Evolutionary conservation across 2,329 filamentous ascomycete species (phyloP).

Genomic region (Verticillium alfalfae): DNA sequence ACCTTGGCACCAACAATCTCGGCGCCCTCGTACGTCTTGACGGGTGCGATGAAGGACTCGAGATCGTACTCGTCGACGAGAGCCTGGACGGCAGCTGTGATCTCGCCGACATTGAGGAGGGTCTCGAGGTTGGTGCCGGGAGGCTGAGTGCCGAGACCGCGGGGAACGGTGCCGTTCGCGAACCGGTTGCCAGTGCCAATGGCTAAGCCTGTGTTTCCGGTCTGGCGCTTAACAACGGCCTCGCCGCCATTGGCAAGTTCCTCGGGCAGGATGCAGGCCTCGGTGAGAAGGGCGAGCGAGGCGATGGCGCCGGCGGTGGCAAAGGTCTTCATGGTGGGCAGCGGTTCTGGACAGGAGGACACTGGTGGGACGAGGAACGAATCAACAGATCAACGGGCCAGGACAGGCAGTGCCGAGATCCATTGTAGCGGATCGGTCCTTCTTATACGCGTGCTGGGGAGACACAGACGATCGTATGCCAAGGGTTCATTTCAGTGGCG

Average conservation of each 20-base stretch:
- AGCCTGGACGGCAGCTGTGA: conserved; percentile 35
- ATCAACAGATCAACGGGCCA: background rate
- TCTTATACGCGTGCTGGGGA: background rate
- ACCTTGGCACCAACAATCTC: conserved; percentile 33
- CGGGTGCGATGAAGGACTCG: conserved; percentile 32
- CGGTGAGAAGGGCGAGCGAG: conserved; percentile 13
- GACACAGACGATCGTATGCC: background rate
- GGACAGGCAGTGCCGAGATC: background rate
- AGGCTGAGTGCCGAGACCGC: conserved; percentile 30
- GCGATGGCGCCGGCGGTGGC: conserved; percentile 11
- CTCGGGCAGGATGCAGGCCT: conserved; percentile 30
- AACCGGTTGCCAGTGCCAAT: conserved; percentile 38
- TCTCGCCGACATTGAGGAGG: conserved; percentile 40
- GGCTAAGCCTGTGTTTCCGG: conserved; percentile 20
- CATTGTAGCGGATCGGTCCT: background rate
- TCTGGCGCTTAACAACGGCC: conserved; percentile 5
- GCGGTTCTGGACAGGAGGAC: background rate
- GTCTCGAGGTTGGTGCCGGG: conserved; percentile 23
- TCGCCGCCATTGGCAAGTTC: conserved; percentile 19
- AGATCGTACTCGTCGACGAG: conserved; percentile 34
- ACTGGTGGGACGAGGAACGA: background rate
- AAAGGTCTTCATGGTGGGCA: conserved; percentile 20
- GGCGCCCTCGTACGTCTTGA: conserved; percentile 36
- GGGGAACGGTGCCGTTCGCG: conserved; percentile 28
- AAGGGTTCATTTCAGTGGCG: background rate